Base-by-base conservation (phyloP, 139 green algal species). In the Chlamydomonas asymmetrica region DNA sequence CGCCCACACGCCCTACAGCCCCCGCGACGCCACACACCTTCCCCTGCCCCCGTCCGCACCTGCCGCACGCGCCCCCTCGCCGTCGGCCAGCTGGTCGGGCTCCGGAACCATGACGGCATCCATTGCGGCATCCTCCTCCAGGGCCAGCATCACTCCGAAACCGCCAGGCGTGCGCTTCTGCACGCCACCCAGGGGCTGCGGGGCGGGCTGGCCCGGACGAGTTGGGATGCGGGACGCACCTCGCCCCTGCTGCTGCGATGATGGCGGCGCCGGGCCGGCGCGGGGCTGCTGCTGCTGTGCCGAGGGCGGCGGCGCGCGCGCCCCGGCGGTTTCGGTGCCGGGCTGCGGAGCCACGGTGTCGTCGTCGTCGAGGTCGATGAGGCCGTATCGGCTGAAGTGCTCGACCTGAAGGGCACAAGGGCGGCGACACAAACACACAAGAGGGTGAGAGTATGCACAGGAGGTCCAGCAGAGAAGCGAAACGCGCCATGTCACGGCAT, bases 331-430 rank as follows among this genome's bases (percentile, higher is more conserved):
- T 13, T 16, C 27, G 59, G 27, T 39, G 27, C 13, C 52, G 16
- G n/a, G 31, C 50, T 76, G n/a, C 69, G 37, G 23, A n/a, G 35
- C 52, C 27, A 23, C 83, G n/a, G 83, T 78, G 2, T 91, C 85
- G 37, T 91, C 87, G 5, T 81, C 74, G 7, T 90, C 84, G 34
- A 87, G 66, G 18, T 87, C 74, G 22, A 88, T 63, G 29, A 96
- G 78, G 10, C 90, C 94, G 65, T 98, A 98, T 54, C 85, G 87
- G 80, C 87, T 94, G 76, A 98, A 98, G 83, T 98, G 94, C 64
- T 98, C 90, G n/a, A 97, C 82, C 76, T 84, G 82, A 37, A 68
- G 34, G 5, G 49, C 67, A 74, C 9, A 9, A 71, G n/a, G 66
- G n/a, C n/a, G n/a, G n/a, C n/a, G n/a, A n/a, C n/a, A n/a, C n/a